Evolutionary conservation across 306 rosid genomes (phyloP).

Genomic region (Ziziphus jujuba): DNA sequence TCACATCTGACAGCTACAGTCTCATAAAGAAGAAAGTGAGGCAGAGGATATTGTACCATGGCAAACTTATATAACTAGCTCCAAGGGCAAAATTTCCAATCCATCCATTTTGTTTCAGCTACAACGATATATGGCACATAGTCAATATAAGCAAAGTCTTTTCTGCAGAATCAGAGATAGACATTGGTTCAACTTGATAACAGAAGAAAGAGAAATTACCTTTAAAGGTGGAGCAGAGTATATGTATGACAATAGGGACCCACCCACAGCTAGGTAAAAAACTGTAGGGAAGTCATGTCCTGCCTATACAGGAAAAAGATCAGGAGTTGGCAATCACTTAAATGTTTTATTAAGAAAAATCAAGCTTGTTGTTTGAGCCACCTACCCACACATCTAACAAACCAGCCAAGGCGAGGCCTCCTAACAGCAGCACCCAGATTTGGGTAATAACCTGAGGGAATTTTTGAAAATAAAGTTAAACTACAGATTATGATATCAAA

Average conservation of each 20-base stretch:
- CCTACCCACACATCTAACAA: constrained; percentile 90
- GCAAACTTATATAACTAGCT: constrained; percentile 97
- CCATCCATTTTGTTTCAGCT: constrained; percentile 99
- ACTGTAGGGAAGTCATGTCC: constrained; percentile 78
- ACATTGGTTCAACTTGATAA: constrained; percentile 3
- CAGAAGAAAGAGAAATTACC: constrained; percentile 36
- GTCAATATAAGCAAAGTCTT: constrained; percentile 25
- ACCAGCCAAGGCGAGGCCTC: constrained; percentile 82
- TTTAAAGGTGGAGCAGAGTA: constrained; percentile 97
- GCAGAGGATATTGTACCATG: constrained; percentile 68
- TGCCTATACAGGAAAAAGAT: constrained; percentile 57
- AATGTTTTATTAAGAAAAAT: constrained; percentile 14
- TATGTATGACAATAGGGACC: constrained; percentile 83
- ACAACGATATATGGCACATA: constrained; percentile 34
- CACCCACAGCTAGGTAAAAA: constrained; percentile 88
- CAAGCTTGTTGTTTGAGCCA: constrained; percentile 19
- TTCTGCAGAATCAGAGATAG: not conserved
- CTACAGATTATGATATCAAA: constrained; percentile 1
- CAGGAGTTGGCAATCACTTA: constrained; percentile 25
- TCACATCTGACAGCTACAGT: not conserved
- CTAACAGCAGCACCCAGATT: constrained; percentile 91
- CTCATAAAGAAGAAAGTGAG: constrained; percentile 14
- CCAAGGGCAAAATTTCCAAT: constrained; percentile 97
- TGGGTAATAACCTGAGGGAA: constrained; percentile 78
- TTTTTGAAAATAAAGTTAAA: constrained; percentile 4